Evolutionary conservation across 129 eudicot genomes (phyloP), one percentile per base, ranked within the genome.

Genomic region (Heracleum sosnowskyi): DNA sequence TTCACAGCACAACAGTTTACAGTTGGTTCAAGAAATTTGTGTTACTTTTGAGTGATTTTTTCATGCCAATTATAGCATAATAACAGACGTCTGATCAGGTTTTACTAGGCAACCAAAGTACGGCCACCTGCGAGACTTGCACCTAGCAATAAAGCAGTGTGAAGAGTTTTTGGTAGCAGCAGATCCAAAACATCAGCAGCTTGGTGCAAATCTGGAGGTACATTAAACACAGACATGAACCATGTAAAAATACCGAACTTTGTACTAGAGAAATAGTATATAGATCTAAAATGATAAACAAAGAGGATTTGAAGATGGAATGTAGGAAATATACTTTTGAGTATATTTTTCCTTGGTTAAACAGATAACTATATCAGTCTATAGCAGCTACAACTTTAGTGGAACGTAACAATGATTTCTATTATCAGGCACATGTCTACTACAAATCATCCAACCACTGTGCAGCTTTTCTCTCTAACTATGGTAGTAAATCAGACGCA

Each of bases 401-500:
- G 17, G 44, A 34, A 69, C 36, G 26, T 78, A 28, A 64, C 74
- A 83, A 47, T 24, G 4, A 75, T 69, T 78, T 35, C 29, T 78
- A 7, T 81, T 46, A 57, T 39, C 89, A 92, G 97, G 97, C 97
- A 46, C 89, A 91, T 78, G 85, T 91, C 36, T 91, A 89, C 83
- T 86, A 86, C 74, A 89, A 78, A 83, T 80, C 84, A 73, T 80
- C 89, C 81, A 44, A 83, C 4, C 86, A 86, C 57, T 90, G 97
- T 82, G 93, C 92, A 60, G 97, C 92, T 73, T 92, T 92, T 88
- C 92, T 92, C 75, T 92, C 97, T 20, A 92, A 92, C 80, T 88
- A 78, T 75, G 97, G 77, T 41, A 86, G 82, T 81, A 78, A 37
- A 37, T 77, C 78, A 55, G 91, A 88, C 75, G 97, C 92, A 83